These are phyloP conservation scores for Urtica urens DNA, from an alignment of 306 rosid species.

Conservation along the genomic window DNA sequence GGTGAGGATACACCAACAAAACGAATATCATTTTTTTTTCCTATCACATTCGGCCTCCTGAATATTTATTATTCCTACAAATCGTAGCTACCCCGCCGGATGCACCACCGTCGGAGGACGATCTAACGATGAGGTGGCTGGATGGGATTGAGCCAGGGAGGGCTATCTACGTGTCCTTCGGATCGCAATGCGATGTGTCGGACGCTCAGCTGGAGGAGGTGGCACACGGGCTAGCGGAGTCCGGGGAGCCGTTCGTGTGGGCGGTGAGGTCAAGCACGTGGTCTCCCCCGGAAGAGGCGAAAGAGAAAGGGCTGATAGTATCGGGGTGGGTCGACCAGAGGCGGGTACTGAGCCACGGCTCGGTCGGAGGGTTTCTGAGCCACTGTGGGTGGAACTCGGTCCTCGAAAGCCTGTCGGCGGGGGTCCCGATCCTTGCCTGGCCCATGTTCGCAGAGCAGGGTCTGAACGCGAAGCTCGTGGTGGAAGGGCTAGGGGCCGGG, in stretches of 20 bases:
- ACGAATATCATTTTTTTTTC: too few species aligned
- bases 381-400: conserved; percentile 28
- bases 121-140: conserved; percentile 7
- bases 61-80: too few species aligned
- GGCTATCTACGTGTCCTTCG: conserved; percentile 19
- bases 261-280: conserved; percentile 16
- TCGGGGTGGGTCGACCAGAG: conserved; percentile 20
- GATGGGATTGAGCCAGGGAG: background rate
- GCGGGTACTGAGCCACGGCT: conserved; percentile 6
- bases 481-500: conserved; percentile 5
- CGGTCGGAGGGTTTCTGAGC: conserved; percentile 19
- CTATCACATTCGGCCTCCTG: too few species aligned
- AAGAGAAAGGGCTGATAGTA: conserved; percentile 11
- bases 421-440: conserved; percentile 27
- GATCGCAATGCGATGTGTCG: conserved; percentile 9
- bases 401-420: conserved; percentile 14
- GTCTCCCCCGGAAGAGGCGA: conserved; percentile 9
- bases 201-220: conserved; percentile 18
- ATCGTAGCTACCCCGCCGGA: too few species aligned
- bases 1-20: background rate
- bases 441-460: conserved; percentile 23
- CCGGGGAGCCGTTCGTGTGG: conserved; percentile 4
- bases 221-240: conserved; percentile 21
- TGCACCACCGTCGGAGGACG: background rate
- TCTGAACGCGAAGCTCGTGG: conserved; percentile 14